A percentile compares a stretch with the other conserved stretches of the same genome.
phyloP scores from a whole-genome alignment of 176 grass and related monocot genomes.

The Paspalum notatum region DNA sequence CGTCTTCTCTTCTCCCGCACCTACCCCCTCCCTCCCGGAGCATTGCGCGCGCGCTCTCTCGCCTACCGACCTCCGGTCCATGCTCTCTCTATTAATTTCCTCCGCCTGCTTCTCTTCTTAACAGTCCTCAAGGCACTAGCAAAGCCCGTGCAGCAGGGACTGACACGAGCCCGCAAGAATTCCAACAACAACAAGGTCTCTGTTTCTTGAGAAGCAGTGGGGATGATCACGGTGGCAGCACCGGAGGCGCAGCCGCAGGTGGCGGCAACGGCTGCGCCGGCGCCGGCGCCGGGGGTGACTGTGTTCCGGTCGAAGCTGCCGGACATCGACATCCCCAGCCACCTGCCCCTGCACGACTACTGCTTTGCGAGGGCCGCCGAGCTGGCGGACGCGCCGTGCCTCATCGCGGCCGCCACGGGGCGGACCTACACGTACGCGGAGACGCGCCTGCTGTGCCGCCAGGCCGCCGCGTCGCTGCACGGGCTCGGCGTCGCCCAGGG shows the following conservation, averaged over 20 bases:
- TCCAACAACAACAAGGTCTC: neutral
- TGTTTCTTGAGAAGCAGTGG: neutral
- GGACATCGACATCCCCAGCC: conserved; percentile 72
- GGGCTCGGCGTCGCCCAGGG: conserved; percentile 55
- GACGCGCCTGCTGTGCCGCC: conserved; percentile 57
- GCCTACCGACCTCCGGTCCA: neutral
- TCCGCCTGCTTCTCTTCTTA: neutral
- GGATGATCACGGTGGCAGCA: conserved; percentile 51
- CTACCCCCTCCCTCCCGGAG: neutral
- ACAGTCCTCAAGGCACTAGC: neutral
- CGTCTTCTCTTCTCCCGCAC: conserved; percentile 20
- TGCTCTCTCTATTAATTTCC: conserved; percentile 33
- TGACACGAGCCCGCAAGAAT: neutral
- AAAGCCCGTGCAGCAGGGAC: neutral
- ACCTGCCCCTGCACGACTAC: conserved; percentile 77
- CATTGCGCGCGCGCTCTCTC: neutral
- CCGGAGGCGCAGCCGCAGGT: conserved; percentile 37
- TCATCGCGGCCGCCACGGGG: conserved; percentile 64
- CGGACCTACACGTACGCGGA: conserved; percentile 65
- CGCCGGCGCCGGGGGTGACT: conserved; percentile 23
- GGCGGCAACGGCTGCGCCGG: neutral
- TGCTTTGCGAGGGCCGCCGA: conserved; percentile 65
- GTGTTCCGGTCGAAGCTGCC: conserved; percentile 78
- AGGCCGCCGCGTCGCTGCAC: conserved; percentile 51
- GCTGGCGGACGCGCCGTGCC: conserved; percentile 61